These are phyloP conservation scores for Phytophthora melonis DNA, from an alignment of 352 stramenopile species.

Conservation along the genomic window DNA sequence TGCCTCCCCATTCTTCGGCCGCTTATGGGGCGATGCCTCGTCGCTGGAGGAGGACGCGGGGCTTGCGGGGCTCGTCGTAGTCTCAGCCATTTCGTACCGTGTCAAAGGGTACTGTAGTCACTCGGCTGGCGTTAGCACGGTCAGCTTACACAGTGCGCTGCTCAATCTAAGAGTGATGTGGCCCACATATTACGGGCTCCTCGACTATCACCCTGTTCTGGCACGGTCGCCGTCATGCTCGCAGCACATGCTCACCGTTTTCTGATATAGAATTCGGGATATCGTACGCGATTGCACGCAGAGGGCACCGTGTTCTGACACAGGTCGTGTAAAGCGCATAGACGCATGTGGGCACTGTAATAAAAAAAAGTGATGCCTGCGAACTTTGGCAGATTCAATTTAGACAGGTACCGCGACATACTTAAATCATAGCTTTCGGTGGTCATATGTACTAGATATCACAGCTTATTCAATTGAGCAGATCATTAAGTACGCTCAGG, in stretches of 20 bases:
- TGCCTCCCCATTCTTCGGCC: slow-evolving; percentile 3
- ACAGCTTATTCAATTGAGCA: no score
- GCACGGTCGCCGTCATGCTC: no score
- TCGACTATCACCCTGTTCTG: neutral
- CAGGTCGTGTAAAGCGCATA: neutral
- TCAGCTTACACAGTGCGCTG: neutral
- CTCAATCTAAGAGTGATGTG: no score
- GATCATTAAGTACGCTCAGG: neutral
- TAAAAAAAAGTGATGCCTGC: no score
- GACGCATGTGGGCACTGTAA: neutral
- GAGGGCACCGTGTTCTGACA: neutral
- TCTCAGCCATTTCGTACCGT: neutral
- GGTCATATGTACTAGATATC: no score
- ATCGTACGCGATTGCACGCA: neutral
- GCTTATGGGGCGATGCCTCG: slow-evolving; percentile 7
- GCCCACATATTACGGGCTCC: neutral
- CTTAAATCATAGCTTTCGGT: no score
- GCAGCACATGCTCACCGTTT: no score
- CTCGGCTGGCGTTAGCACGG: neutral
- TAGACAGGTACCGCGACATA: no score
- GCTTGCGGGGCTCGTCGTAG: neutral
- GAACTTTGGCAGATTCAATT: no score
- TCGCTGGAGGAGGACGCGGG: slow-evolving; percentile 13
- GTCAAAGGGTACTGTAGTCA: neutral
- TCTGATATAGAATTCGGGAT: neutral